phyloP scores from a whole-genome alignment of 805 yeast species.

The Yarrowia keelungensis region DNA sequence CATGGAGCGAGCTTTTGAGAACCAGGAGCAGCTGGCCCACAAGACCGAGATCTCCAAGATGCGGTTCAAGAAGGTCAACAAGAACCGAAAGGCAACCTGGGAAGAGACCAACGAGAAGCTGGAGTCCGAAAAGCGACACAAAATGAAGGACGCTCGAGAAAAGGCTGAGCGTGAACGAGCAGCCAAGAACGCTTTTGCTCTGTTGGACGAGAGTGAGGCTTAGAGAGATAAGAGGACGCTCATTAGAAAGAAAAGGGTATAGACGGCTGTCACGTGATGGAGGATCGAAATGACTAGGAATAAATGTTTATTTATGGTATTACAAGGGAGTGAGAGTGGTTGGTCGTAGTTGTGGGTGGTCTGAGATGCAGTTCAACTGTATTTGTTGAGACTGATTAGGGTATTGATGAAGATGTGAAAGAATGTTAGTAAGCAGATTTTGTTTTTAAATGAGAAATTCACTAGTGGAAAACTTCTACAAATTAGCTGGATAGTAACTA shows the following conservation, averaged over 20 bases:
- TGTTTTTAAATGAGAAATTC: too few relatives aligned
- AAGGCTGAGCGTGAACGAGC: neutral
- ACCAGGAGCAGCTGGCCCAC: constrained; percentile 33
- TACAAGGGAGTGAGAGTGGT: too few relatives aligned
- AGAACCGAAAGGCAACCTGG: constrained; percentile 35
- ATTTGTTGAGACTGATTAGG: too few relatives aligned
- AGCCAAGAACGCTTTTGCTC: constrained; percentile 16
- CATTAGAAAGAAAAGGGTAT: neutral
- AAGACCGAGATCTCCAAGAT: constrained; percentile 25
- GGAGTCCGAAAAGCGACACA: constrained; percentile 21
- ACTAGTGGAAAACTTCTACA: too few relatives aligned
- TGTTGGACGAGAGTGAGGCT: constrained; percentile 33
- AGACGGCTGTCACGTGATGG: too few relatives aligned
- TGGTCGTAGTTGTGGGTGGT: neutral
- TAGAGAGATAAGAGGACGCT: neutral
- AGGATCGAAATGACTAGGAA: neutral
- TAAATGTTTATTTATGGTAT: constrained; percentile 8
- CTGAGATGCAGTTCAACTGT: too few relatives aligned
- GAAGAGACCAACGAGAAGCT: constrained; percentile 36
- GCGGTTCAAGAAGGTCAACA: constrained; percentile 33
- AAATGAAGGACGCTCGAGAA: constrained; percentile 34
- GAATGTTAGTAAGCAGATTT: too few relatives aligned
- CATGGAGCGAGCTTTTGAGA: constrained; percentile 34
- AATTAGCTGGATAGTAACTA: too few relatives aligned
- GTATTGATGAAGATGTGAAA: too few relatives aligned